A percentile compares a stretch with the other conserved stretches of the same genome.
Evolutionary conservation across 1,139 yeast species (phyloP).

Genomic region (Pichia sp.): DNA sequence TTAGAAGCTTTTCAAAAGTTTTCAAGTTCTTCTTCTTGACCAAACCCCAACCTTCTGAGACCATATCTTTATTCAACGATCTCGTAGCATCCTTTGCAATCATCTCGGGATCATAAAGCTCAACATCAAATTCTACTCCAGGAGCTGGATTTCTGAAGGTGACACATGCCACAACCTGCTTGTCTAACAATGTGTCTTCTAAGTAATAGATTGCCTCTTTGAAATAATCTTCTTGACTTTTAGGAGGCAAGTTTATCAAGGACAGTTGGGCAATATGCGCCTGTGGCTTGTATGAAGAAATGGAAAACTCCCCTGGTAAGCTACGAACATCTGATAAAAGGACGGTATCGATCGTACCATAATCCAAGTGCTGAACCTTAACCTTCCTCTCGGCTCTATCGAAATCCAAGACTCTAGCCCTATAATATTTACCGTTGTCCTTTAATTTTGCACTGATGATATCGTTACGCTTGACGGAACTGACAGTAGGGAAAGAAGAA

Average conservation of each 20-base stretch:
- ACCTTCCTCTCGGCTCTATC: slow-evolving; percentile 42
- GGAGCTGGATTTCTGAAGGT: slow-evolving; percentile 35
- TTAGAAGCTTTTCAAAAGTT: slow-evolving; percentile 33
- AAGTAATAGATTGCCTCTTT: slow-evolving; percentile 53
- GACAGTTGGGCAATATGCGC: slow-evolving; percentile 54
- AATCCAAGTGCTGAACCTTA: slow-evolving; percentile 57
- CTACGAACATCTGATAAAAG: slow-evolving; percentile 41
- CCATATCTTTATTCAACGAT: slow-evolving; percentile 58
- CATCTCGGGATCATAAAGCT: slow-evolving; percentile 56
- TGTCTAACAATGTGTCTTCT: slow-evolving; percentile 47
- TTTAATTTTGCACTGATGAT: slow-evolving; percentile 51
- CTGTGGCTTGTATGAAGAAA: slow-evolving; percentile 41
- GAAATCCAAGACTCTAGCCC: slow-evolving; percentile 48
- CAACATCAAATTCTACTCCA: slow-evolving; percentile 40
- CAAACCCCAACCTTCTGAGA: slow-evolving; percentile 59
- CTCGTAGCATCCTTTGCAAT: slow-evolving; percentile 48
- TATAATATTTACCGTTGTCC: slow-evolving; percentile 50
- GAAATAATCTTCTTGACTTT: slow-evolving; percentile 43
- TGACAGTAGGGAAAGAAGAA: slow-evolving; percentile 15
- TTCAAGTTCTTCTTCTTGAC: slow-evolving; percentile 37
- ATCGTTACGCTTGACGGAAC: slow-evolving; percentile 43
- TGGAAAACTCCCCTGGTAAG: slow-evolving; percentile 47
- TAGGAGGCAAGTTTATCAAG: slow-evolving; percentile 57
- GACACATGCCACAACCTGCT: slow-evolving; percentile 53
- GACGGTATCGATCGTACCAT: slow-evolving; percentile 52